Percentiles rank a stretch among this genome's conserved stretches.
phyloP scores from a whole-genome alignment of 257 asterid species.

The Solanum medicagineum region DNA sequence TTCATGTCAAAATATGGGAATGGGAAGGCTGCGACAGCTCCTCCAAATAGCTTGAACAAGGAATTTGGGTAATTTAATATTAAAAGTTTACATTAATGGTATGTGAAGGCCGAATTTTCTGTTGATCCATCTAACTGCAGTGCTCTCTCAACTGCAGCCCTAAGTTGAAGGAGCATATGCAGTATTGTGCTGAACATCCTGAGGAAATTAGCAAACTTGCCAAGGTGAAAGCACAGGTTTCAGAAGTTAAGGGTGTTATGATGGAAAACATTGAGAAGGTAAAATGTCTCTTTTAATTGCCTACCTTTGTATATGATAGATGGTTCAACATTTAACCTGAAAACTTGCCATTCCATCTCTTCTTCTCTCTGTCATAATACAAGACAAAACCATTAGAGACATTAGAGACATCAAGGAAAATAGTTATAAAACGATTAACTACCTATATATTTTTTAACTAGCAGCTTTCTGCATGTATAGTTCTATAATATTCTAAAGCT shows the following conservation, averaged over 20 bases:
- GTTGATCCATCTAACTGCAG: not conserved
- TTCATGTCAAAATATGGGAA: slow-evolving; percentile 57
- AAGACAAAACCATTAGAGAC: not conserved
- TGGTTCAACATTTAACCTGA: not conserved
- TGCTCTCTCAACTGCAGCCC: slow-evolving; percentile 24
- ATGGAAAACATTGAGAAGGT: slow-evolving; percentile 91
- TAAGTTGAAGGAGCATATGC: slow-evolving; percentile 69
- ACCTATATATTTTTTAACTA: not conserved
- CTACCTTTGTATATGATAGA: not conserved
- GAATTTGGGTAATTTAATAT: slow-evolving; percentile 52
- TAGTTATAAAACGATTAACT: not conserved
- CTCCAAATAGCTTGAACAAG: slow-evolving; percentile 58
- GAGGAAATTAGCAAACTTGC: slow-evolving; percentile 76
- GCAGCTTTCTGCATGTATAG: not conserved
- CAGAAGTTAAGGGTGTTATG: slow-evolving; percentile 86
- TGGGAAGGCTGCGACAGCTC: slow-evolving; percentile 69
- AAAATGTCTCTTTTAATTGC: not conserved
- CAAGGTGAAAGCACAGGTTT: slow-evolving; percentile 77
- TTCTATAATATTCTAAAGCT: not conserved
- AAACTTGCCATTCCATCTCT: not conserved
- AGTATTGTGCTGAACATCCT: slow-evolving; percentile 58
- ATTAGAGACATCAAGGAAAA: not conserved
- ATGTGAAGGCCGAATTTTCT: not conserved
- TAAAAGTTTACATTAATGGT: not conserved
- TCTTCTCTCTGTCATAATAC: not conserved